Evolutionary conservation across 2,329 filamentous ascomycete species (phyloP), one percentile per base, ranked within the genome.

Genomic region (Epichloe gansuensis): DNA sequence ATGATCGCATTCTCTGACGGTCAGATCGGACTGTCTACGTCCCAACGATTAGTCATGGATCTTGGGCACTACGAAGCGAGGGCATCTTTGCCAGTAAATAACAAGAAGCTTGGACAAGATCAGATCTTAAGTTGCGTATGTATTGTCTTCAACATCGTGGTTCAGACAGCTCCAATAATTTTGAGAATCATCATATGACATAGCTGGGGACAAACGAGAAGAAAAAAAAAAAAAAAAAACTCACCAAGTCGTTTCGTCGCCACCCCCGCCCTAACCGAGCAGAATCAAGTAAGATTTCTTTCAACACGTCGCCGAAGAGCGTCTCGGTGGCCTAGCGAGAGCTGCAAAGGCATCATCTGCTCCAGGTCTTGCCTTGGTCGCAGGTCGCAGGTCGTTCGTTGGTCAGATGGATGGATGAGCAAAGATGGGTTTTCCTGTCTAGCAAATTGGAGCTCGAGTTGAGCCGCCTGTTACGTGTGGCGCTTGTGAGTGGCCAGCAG

Each of bases 121-220:
- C 53, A 54, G 53, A 52, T 52, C 23, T 48, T 62, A 63, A 63
- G 67, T 77, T 72, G 76, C 79, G 80, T 83, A 82, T 77, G 65
- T 74, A 70, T 31, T 68, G 63, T 65, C 65, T 72, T 86, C 83
- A 77, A 75, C 81, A 84, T 70, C 65, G 67, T 67, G 73, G 78
- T 70, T 77, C 71, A 82, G 84, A 88, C 83, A 87, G 84, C 84
- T 88, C 84, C 84, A 88, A 87, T 87, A 72, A 73, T 65, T 63
- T 17, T 13, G 23, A 38, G 62, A 59, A 61, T 72, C 73, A 76
- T 77, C 75, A 77, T 58, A 52, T 56, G 65, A 41, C 6, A 35
- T n/a, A 35, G 47, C 37, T 38, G n/a, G 23, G 15, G 11, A 9
- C n/a, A 44, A 12, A 31, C 12, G 41, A 12, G 5, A 15, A 17